phyloP scores from a whole-genome alignment of 768 basidiomycete genomes.

The Russula ochroleuca region DNA sequence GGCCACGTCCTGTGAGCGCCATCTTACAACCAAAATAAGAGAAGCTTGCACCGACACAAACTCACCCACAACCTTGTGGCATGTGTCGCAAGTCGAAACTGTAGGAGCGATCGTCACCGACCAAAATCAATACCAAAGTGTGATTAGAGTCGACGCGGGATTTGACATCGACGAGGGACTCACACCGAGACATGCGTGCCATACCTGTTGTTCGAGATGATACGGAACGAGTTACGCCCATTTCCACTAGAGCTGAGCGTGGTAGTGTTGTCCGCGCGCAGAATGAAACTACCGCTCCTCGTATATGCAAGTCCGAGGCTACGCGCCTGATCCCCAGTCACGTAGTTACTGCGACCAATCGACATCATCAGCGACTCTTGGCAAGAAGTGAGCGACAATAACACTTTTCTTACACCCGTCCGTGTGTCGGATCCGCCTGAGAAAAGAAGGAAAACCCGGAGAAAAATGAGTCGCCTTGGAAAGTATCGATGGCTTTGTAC shows the following conservation, averaged over 20 bases:
- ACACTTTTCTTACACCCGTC: conserved; percentile 50
- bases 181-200: conserved; percentile 53
- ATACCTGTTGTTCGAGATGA: conserved; percentile 51
- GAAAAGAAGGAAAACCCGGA: conserved; percentile 47
- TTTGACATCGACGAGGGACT: conserved; percentile 24
- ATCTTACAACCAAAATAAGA: conserved; percentile 1
- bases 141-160: neutral
- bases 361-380: neutral
- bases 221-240: conserved; percentile 56
- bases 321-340: conserved; percentile 45
- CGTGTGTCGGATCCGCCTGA: conserved; percentile 59
- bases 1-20: conserved; percentile 42
- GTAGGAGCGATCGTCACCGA: neutral
- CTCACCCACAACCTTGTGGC: conserved; percentile 56
- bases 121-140: neutral
- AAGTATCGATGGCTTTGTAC: conserved; percentile 46
- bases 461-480: conserved; percentile 46
- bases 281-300: conserved; percentile 47
- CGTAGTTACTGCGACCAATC: conserved; percentile 38
- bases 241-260: conserved; percentile 44
- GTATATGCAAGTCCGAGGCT: conserved; percentile 55
- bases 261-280: conserved; percentile 53
- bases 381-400: neutral
- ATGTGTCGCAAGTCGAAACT: conserved; percentile 53
- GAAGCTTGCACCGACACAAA: conserved; percentile 19